Evolutionary conservation across 805 yeast genomes (phyloP).

Genomic region (Torulaspora quercuum): DNA sequence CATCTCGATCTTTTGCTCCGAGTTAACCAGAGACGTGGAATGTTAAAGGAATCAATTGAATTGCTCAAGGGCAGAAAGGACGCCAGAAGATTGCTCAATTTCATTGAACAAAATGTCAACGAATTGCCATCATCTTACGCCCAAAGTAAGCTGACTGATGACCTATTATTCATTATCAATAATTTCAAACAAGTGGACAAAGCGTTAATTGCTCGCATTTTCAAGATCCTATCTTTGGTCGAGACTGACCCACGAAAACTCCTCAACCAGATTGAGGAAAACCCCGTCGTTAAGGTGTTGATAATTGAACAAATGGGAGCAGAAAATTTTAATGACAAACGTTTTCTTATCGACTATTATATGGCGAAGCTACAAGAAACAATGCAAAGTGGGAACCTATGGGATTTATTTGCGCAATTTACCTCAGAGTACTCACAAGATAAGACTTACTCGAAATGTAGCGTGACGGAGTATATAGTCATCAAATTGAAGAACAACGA

Average conservation of each 20-base stretch:
- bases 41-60: constrained; percentile 15
- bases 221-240: constrained; percentile 14
- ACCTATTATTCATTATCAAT: constrained; percentile 17
- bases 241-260: constrained; percentile 18
- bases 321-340: constrained; percentile 20
- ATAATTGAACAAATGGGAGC: constrained; percentile 29
- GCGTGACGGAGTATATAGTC: constrained; percentile 18
- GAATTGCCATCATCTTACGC: constrained; percentile 18
- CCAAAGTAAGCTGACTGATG: constrained; percentile 14
- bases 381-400: constrained; percentile 18
- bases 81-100: constrained; percentile 8
- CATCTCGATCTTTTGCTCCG: constrained; percentile 13
- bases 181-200: constrained; percentile 3
- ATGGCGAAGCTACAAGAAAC: constrained; percentile 22
- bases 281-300: constrained; percentile 22
- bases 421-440: constrained; percentile 24
- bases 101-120: constrained; percentile 11
- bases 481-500: constrained; percentile 19
- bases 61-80: constrained; percentile 14
- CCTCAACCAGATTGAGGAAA: constrained; percentile 14
- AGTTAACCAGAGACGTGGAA: constrained; percentile 18
- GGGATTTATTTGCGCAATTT: constrained; percentile 19
- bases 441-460: constrained; percentile 27
- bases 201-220: constrained; percentile 6
- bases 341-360: constrained; percentile 29